phyloP scores from a whole-genome alignment of 1,139 yeast species.

The Hansenula sp. region DNA sequence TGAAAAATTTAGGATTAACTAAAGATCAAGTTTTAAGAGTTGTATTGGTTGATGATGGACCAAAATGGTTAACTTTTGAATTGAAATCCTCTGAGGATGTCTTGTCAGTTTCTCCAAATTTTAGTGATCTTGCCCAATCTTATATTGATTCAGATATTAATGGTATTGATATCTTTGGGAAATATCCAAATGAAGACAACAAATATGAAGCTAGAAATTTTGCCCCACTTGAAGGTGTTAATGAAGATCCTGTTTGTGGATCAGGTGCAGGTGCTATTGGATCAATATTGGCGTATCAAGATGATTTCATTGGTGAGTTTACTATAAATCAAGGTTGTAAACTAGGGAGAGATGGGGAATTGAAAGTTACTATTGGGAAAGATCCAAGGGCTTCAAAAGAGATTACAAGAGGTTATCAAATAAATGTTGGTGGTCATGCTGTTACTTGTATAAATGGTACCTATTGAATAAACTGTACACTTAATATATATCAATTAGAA shows the following conservation, averaged over 20 bases:
- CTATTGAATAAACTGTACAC: constrained; percentile 2
- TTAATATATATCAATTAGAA: not conserved
- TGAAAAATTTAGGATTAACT: constrained; percentile 20
- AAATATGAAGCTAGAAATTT: constrained; percentile 34
- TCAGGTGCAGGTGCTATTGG: constrained; percentile 42
- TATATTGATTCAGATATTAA: constrained; percentile 22
- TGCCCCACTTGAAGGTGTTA: constrained; percentile 32
- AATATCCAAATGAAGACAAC: constrained; percentile 8
- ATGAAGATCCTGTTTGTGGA: constrained; percentile 53
- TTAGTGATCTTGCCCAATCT: constrained; percentile 19
- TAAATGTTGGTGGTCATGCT: constrained; percentile 31
- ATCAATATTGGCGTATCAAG: constrained; percentile 24
- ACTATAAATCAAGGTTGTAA: constrained; percentile 34
- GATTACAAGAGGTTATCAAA: constrained; percentile 12
- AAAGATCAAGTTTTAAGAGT: constrained; percentile 20
- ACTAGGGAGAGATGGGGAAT: constrained; percentile 31
- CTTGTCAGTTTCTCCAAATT: constrained; percentile 29
- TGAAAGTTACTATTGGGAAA: constrained; percentile 21
- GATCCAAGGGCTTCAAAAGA: constrained; percentile 6
- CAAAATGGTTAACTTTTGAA: constrained; percentile 37
- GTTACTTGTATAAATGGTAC: constrained; percentile 31
- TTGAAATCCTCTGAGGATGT: constrained; percentile 30
- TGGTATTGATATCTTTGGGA: constrained; percentile 39
- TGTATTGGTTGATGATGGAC: constrained; percentile 34
- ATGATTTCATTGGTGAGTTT: constrained; percentile 17